These are phyloP conservation scores for Peronospora belbahrii DNA, from an alignment of 352 stramenopile genomes.

Conservation along the genomic window DNA sequence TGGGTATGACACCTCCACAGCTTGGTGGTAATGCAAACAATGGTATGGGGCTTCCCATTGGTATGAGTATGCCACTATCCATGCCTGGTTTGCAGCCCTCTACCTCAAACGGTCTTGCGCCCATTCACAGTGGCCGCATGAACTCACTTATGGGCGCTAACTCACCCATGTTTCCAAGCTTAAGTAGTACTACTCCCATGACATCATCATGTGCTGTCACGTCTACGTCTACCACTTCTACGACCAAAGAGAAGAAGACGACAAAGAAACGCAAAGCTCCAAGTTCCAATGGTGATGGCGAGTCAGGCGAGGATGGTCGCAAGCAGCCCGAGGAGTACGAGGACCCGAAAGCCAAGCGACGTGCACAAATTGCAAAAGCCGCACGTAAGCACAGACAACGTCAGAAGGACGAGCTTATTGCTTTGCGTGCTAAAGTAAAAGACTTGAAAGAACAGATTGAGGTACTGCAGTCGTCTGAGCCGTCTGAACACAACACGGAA, in stretches of 20 bases:
- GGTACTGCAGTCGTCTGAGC: conserved; percentile 81
- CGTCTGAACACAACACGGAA: conserved; percentile 85
- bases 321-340: conserved; percentile 72
- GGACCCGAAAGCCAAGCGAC: conserved; percentile 80
- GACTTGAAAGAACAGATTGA: conserved; percentile 87
- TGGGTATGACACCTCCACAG: conserved; percentile 43
- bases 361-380: conserved; percentile 83
- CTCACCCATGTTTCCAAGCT: conserved; percentile 54
- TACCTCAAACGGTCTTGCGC: conserved; percentile 36
- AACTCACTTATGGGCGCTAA: conserved; percentile 61
- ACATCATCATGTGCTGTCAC: background rate
- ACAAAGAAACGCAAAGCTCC: conserved; percentile 76
- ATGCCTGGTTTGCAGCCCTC: conserved; percentile 41
- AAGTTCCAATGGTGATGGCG: conserved; percentile 29
- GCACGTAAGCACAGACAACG: conserved; percentile 82
- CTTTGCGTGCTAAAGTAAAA: conserved; percentile 81
- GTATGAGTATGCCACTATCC: conserved; percentile 50
- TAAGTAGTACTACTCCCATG: conserved; percentile 27
- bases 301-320: conserved; percentile 49
- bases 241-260: conserved; percentile 44
- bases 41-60: conserved; percentile 44
- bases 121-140: conserved; percentile 56
- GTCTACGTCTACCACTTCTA: conserved; percentile 2
- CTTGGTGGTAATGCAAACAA: conserved; percentile 7
- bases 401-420: conserved; percentile 84